Percentiles rank a stretch among this genome's conserved stretches.
phyloP scores from a whole-genome alignment of 331 rosid genomes.

The Acacia pycnantha region DNA sequence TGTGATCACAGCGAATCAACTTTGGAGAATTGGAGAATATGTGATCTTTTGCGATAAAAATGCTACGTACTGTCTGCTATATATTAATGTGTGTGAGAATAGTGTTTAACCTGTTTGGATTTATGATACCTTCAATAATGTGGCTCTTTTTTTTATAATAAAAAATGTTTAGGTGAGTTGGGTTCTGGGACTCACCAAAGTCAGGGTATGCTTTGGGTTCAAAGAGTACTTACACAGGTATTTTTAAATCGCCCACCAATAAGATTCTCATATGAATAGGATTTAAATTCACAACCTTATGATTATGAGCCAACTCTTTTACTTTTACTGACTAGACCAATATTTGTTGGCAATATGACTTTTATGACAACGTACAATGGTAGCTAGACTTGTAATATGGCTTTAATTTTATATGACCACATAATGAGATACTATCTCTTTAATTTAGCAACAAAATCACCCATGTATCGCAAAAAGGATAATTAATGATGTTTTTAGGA shows the following conservation, averaged over 20 bases:
- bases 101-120: background rate
- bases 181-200: accelerated
- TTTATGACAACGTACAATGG: background rate
- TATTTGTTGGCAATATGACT: no score
- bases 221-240: no score
- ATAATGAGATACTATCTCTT: background rate
- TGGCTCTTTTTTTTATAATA: background rate
- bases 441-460: background rate
- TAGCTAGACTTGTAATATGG: background rate
- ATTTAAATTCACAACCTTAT: no score
- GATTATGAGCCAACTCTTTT: no score
- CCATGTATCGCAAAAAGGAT: no score
- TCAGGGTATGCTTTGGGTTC: accelerated
- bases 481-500: background rate
- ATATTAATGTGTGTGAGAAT: background rate
- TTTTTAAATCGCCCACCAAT: no score
- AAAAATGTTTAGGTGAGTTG: no score
- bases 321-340: no score
- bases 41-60: background rate
- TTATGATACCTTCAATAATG: background rate
- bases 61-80: background rate
- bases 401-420: background rate
- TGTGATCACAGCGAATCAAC: background rate
- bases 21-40: background rate
- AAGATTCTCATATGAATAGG: accelerated